These are phyloP conservation scores for Salix udensis DNA, from an alignment of 345 rosid species.

Conservation along the genomic window DNA sequence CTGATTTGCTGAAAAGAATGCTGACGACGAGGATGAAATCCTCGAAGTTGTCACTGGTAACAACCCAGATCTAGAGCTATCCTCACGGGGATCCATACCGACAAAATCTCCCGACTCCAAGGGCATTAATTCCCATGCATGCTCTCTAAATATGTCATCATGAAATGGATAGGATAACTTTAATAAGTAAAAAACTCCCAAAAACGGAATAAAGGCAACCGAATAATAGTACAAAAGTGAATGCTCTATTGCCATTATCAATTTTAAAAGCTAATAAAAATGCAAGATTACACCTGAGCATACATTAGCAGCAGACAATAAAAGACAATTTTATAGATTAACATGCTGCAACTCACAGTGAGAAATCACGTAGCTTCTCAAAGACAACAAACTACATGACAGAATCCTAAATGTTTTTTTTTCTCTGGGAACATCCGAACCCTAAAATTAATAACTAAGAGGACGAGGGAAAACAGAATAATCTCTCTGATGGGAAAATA, in stretches of 20 bases:
- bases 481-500: neutral
- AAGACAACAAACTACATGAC: neutral
- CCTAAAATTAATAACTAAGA: neutral
- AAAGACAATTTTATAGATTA: neutral
- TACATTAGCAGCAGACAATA: neutral
- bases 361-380: conserved; percentile 1
- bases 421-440: too few species aligned
- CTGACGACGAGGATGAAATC: conserved; percentile 83
- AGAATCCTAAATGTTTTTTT: neutral
- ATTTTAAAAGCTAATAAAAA: neutral
- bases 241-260: neutral
- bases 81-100: conserved; percentile 64
- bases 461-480: neutral
- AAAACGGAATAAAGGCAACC: conserved; percentile 13
- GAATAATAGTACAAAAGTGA: neutral
- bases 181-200: conserved; percentile 8
- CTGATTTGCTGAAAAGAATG: conserved; percentile 89
- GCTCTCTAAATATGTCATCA: conserved; percentile 29
- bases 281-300: neutral
- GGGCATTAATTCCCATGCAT: conserved; percentile 35
- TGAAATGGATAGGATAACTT: conserved; percentile 23
- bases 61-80: conserved; percentile 57
- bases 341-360: neutral
- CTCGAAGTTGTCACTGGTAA: conserved; percentile 52
- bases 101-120: conserved; percentile 20